Base-by-base conservation (phyloP, 495 filamentous ascomycete genomes). In the Friedmanniomyces simplex region DNA sequence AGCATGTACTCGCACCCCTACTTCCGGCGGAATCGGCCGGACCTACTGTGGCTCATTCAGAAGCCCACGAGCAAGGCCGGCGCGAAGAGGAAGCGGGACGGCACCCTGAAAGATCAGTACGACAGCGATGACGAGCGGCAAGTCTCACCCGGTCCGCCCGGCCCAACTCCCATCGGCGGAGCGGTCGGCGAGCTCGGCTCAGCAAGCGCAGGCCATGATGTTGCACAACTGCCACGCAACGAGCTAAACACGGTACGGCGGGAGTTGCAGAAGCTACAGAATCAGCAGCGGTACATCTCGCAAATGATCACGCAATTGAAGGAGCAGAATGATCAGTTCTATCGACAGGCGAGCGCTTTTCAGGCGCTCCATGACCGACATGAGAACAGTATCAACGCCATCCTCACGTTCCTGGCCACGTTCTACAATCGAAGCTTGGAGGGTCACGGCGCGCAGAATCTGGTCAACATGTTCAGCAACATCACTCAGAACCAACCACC, bases 1-100 rank as follows among this genome's bases (percentile, higher is more conserved):
- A 96, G 91, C 76, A 91, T 97, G 77, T 99, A 97, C 67, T 88
- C 85, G 52, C 96, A 99, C 66, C 88, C 87, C 16, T 99, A 88
- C 71, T 99, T 99, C 71, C 89, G 89, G 59, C 85, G 88, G 37
- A 93, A 89, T 11, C 84, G 93, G 61, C 90, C 94, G 7, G 91
- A 96, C 69, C 74, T 97, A 57, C 81, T 97, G 21, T 99, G 94
- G 94, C 74, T 99, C 54, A 96, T 99, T 55, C 89, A 95, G 63
- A 99, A 99, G 72, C 91, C 94, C 1, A 95, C 91, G 67, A 46
- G 61, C 7, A 63, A 54, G 72, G 63, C 61, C 77, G 78, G 67
- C 21, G 58, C 74, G 5, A 78, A 79, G 50, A 79, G 85, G 65
- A 88, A 84, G 68, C 80, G 82, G 28, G 85, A 89, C 37, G 78